Evolutionary conservation across 495 filamentous ascomycete species (phyloP).

Genomic region (Trichoderma orchidacearum): DNA sequence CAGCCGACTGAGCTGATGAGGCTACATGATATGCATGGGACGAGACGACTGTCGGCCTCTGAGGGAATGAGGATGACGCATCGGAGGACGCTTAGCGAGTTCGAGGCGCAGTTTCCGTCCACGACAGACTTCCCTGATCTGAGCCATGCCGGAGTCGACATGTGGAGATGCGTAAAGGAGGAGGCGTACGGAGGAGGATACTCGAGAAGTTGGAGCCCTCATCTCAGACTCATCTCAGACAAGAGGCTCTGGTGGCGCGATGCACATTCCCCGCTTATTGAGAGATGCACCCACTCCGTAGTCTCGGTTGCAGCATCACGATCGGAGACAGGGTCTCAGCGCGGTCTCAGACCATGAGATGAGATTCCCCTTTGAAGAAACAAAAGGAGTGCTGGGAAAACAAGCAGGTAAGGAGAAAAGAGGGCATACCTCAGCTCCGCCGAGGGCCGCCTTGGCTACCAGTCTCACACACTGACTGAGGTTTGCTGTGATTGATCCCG

Average conservation of each 20-base stretch:
- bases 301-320: neutral
- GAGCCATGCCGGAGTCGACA: no score
- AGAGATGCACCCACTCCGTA: neutral
- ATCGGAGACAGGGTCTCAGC: neutral
- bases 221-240: neutral
- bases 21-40: neutral
- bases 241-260: no score
- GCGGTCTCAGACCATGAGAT: neutral
- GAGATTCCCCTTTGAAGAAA: neutral
- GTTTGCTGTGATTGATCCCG: constrained; percentile 64
- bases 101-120: neutral
- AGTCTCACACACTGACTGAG: constrained; percentile 59
- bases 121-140: no score
- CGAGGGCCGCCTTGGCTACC: constrained; percentile 55
- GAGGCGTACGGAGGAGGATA: no score
- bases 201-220: no score
- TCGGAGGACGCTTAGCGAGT: neutral
- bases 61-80: constrained; percentile 3
- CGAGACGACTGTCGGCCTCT: neutral
- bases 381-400: neutral
- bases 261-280: neutral
- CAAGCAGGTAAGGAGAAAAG: neutral
- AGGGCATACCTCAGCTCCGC: constrained; percentile 57
- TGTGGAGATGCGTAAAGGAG: no score
- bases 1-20: no score